A percentile compares a stretch with the other conserved stretches of the same genome.
These are phyloP conservation scores for Auricularia sp. DNA, from an alignment of 768 basidiomycete species.

Conservation along the genomic window DNA sequence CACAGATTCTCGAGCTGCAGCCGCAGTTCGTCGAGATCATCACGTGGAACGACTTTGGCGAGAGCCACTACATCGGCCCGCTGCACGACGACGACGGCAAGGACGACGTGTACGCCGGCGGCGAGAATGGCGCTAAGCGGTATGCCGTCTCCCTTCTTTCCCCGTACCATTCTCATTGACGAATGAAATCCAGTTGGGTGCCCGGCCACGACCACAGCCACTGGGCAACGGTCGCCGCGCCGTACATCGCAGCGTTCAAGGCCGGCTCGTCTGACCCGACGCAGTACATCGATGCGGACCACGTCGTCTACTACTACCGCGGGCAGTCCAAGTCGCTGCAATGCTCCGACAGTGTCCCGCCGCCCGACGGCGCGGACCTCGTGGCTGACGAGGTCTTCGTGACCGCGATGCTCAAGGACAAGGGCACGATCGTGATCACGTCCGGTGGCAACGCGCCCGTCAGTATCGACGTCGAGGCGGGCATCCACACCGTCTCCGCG, in stretches of 20 bases:
- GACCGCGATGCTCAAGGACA: not conserved
- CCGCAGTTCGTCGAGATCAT: constrained; percentile 48
- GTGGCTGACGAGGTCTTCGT: not conserved
- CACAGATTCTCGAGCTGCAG: constrained; percentile 47
- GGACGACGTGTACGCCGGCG: not conserved
- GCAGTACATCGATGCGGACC: not conserved
- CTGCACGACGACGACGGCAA: not conserved
- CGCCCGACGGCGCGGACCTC: not conserved
- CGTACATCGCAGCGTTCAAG: constrained; percentile 1
- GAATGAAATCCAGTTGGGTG: not conserved
- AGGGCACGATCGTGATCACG: not conserved
- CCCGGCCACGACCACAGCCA: not conserved
- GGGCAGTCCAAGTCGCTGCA: not conserved
- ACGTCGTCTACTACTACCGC: constrained; percentile 1
- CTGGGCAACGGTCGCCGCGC: constrained; percentile 1
- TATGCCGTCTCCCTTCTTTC: no score
- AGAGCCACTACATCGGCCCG: constrained; percentile 2
- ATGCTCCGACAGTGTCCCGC: not conserved
- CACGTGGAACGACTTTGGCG: constrained; percentile 43
- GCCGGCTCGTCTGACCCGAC: not conserved
- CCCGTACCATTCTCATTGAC: no score
- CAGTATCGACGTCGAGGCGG: constrained; percentile 1
- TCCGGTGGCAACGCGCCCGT: not conserved
- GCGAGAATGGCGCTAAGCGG: not conserved
- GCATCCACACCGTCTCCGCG: not conserved